A percentile compares a stretch with the other conserved stretches of the same genome.
phyloP scores from a whole-genome alignment of 1,284 basidiomycete genomes.

The Ceratobasidium papillatum region DNA sequence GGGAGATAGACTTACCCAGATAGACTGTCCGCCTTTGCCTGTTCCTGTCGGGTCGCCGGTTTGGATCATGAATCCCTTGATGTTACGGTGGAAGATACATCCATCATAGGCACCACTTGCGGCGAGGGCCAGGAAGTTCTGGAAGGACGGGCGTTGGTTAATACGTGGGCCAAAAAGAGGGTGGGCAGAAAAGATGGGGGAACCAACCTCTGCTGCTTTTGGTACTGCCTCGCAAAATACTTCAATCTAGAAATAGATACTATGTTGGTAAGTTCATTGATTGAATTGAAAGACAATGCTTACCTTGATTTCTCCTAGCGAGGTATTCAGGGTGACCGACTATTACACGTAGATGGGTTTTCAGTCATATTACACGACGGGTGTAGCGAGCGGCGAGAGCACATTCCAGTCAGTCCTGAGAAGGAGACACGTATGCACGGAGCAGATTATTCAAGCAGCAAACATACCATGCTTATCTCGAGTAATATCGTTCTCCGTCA shows the following conservation, averaged over 20 bases:
- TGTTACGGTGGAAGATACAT: constrained; percentile 91
- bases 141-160: constrained; percentile 5
- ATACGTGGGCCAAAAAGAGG: constrained; percentile 27
- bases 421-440: neutral
- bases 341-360: constrained; percentile 49
- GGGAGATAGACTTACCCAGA: constrained; percentile 59
- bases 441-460: neutral
- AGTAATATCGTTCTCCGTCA: neutral
- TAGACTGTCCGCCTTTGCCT: constrained; percentile 84
- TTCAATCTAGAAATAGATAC: constrained; percentile 72
- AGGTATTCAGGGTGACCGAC: constrained; percentile 96
- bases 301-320: constrained; percentile 94
- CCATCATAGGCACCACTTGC: constrained; percentile 89
- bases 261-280: neutral
- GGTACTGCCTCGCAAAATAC: constrained; percentile 97
- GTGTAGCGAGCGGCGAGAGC: neutral
- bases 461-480: constrained; percentile 5
- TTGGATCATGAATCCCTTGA: constrained; percentile 96
- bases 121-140: constrained; percentile 96
- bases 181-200: neutral
- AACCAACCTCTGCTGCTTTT: constrained; percentile 84
- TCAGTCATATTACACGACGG: neutral
- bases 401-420: neutral
- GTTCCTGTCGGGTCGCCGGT: constrained; percentile 86
- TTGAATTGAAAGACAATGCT: constrained; percentile 39